Evolutionary conservation across 768 basidiomycete species (phyloP), one percentile per base, ranked within the genome.

Genomic region (Pisolithus tinctorius): DNA sequence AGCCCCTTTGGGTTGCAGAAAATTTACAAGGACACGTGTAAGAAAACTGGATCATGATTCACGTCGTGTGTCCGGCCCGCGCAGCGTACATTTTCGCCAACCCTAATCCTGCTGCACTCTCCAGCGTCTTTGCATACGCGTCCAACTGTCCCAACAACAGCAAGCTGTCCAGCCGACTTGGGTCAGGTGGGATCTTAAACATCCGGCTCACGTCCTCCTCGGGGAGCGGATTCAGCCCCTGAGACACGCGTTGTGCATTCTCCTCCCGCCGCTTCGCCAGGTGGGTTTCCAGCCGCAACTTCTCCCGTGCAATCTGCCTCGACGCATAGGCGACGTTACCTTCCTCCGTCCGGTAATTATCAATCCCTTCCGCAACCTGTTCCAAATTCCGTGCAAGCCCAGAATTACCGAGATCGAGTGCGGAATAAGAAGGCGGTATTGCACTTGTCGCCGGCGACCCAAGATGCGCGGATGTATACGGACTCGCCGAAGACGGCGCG

Each of bases 191-290:
- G 36, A 93, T 88, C 72, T 87, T 92, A 76, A 92, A 93, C 63
- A 93, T 63, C 55, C 92, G 77, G 61, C 80, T 76, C 31, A 91
- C 80, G 60, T 92, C 87, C 64, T 95, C 88, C 67, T 92, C 87
- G 1, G 93, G 93, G 27, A 94, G 74, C 56, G 93, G 90, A 25
- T 81, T 80, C 47, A 94, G 71, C 11, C 93, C 93, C 61, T 93
- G 89, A 37, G 82, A 84, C 55, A 86, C 76, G 41, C 93, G 80
- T 47, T 72, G 72, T 36, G 77, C 78, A 61, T 90, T 95, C 70
- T 96, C 93, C 65, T 95, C 93, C 64, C 86, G 89, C 50, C 92
- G 82, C 69, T 93, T 93, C 60, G 80, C 77, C 49, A 93, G 69
- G 62, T 86, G 85, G 48, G 76, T 75, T 50, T 96, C 93, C 46